Evolutionary conservation across 2,329 filamentous ascomycete genomes (phyloP), one percentile per base, ranked within the genome.

Genomic region (Chaetomium sp.): DNA sequence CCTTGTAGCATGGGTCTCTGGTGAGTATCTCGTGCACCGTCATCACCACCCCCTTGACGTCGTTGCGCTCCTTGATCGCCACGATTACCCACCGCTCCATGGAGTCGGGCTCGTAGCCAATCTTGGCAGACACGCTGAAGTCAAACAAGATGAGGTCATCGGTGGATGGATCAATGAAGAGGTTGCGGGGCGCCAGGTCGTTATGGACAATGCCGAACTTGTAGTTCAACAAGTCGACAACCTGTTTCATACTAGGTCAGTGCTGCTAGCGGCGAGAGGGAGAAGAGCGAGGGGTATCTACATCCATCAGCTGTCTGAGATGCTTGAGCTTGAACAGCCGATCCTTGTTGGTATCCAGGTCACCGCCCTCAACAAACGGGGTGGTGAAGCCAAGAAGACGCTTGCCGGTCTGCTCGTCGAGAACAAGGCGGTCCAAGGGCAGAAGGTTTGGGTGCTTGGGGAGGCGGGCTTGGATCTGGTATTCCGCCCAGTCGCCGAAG

Each of bases 161-260:
- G 29, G 74, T 75, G 10, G 65, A 57, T 10, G 73, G 69, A 51
- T 79, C 71, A 31, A 78, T 65, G 1, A 79, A 54, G 12, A 80
- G 69, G 63, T 80, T 79, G 35, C 75, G 72, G 4, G 74, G 64
- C 1, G 75, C 71, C 38, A 80, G 72, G 58, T 79, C 77, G 62
- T 79, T 74, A 67, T 79, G 78, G 51, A 69, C 65, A 47, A 79
- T 72, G 35, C 77, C 76, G 47, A 74, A 65, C 29, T 72, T 65
- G 25, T 77, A 67, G 62, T 79, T 79, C 35, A 79, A 67, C 31
- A 74, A 72, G 60, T 79, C 77, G 7, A 78, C 70, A 6, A 10
- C 27, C 56, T 49, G 38, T 35, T 47, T 13, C 21, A 12, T 5
- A 23, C 25, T 53, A 19, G 9, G 35, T 47, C 23, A 29, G 38